These are phyloP conservation scores for Arachis hypogaea DNA, from an alignment of 306 rosid species.

Conservation along the genomic window DNA sequence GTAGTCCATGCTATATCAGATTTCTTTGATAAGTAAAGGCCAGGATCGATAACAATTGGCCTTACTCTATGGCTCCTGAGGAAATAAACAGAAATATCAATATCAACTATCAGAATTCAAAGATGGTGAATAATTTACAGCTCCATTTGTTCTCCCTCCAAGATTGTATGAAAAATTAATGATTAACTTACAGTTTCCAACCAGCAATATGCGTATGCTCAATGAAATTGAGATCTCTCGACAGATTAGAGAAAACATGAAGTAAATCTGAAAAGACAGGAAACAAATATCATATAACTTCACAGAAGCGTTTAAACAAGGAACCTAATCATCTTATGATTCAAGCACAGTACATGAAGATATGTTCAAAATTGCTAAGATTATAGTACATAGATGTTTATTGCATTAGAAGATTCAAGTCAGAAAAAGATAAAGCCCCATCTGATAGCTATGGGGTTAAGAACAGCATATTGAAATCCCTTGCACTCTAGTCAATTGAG, in stretches of 20 bases:
- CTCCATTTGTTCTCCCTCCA: background rate
- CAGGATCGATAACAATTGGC: slow-evolving; percentile 75
- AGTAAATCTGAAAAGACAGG: slow-evolving; percentile 74
- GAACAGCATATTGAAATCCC: slow-evolving; percentile 1
- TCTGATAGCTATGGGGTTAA: background rate
- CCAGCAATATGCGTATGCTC: slow-evolving; percentile 74
- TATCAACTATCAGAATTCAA: slow-evolving; percentile 11
- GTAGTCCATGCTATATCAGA: slow-evolving; percentile 80
- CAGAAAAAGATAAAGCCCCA: slow-evolving; percentile 11
- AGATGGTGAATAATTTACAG: background rate
- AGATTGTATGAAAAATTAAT: background rate
- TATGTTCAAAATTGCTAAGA: slow-evolving; percentile 10
- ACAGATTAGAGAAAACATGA: slow-evolving; percentile 78
- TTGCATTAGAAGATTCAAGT: slow-evolving; percentile 14
- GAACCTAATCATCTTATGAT: background rate
- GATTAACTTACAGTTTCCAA: slow-evolving; percentile 87
- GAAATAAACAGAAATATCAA: slow-evolving; percentile 27
- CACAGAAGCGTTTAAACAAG: slow-evolving; percentile 16
- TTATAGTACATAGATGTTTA: background rate
- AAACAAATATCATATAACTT: slow-evolving; percentile 36
- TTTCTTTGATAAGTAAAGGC: slow-evolving; percentile 61
- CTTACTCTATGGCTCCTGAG: slow-evolving; percentile 89
- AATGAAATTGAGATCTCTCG: slow-evolving; percentile 86
- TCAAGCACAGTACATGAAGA: background rate
- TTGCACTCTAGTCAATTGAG: slow-evolving; percentile 9